phyloP scores from a whole-genome alignment of 2,329 filamentous ascomycete genomes.

The Cercospora canescens region DNA sequence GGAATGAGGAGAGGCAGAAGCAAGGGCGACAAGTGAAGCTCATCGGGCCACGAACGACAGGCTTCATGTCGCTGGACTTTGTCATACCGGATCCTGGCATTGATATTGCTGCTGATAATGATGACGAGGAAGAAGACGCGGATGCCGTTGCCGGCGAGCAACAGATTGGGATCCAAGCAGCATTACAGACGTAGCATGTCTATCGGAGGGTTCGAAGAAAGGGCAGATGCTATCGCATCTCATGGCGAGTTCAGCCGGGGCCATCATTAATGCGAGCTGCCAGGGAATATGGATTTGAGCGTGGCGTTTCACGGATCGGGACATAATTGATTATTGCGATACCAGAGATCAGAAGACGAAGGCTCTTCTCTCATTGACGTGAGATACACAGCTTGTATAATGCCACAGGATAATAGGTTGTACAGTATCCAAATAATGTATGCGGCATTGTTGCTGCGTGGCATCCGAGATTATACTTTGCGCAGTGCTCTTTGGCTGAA shows the following conservation, averaged over 20 bases:
- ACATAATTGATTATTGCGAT: not conserved
- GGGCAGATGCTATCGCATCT: slow-evolving; percentile 1
- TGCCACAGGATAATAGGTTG: not conserved
- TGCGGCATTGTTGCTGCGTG: not conserved
- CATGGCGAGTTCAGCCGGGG: not conserved
- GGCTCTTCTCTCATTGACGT: not conserved
- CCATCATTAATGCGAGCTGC: not conserved
- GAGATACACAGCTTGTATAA: not conserved
- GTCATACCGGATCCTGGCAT: slow-evolving; percentile 79
- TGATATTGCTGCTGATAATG: slow-evolving; percentile 34
- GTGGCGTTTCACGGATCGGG: not conserved
- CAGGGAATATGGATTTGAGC: not conserved
- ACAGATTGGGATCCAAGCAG: not conserved
- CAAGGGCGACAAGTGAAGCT: slow-evolving; percentile 67
- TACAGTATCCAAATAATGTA: not conserved
- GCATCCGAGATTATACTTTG: not conserved
- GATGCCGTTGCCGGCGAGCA: not conserved
- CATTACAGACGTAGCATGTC: slow-evolving; percentile 11
- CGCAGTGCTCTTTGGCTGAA: too few relatives aligned
- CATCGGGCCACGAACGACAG: slow-evolving; percentile 76
- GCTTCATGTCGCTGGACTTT: slow-evolving; percentile 83
- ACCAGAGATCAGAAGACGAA: not conserved
- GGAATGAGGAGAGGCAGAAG: slow-evolving; percentile 71
- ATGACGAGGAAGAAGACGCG: slow-evolving; percentile 25
- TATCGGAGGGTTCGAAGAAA: not conserved